Percentiles rank a stretch among this genome's conserved stretches.
Conservation (phyloP, 2,329 filamentous ascomycete species). For the Nemania diffusa region DNA sequence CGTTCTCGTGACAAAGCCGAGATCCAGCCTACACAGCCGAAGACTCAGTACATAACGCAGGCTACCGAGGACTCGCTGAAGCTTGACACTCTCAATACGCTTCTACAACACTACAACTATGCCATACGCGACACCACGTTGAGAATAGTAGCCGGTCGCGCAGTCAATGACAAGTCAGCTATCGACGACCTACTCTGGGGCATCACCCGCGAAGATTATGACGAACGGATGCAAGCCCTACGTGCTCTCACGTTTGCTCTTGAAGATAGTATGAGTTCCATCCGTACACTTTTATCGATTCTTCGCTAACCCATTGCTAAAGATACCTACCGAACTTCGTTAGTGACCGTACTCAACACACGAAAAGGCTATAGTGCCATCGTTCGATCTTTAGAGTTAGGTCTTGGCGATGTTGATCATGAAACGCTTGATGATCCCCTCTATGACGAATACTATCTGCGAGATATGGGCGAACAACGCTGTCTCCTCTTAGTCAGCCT, state of each 20-base stretch:
- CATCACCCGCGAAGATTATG: constrained; percentile 68
- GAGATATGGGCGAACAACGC: constrained; percentile 69
- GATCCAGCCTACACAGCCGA: constrained; percentile 71
- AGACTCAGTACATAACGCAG: constrained; percentile 78
- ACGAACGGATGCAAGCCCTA: constrained; percentile 66
- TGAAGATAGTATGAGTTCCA: constrained; percentile 54
- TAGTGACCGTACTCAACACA: constrained; percentile 60
- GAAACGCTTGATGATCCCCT: constrained; percentile 64
- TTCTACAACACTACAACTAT: constrained; percentile 76
- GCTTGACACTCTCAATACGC: constrained; percentile 71
- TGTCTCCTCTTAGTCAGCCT: constrained; percentile 68
- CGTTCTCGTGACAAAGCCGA: constrained; percentile 72
- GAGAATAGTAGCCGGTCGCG: constrained; percentile 66
- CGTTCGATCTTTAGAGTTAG: constrained; percentile 69
- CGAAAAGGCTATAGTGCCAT: constrained; percentile 65
- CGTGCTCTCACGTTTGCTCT: constrained; percentile 67
- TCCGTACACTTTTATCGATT: neutral
- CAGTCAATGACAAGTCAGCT: constrained; percentile 66
- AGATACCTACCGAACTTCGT: constrained; percentile 49
- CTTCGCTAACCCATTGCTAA: constrained; percentile 41
- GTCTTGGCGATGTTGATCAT: constrained; percentile 60
- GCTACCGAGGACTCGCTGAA: constrained; percentile 78
- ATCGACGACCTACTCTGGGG: constrained; percentile 65
- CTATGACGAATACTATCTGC: constrained; percentile 71
- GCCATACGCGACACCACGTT: constrained; percentile 76